These are phyloP conservation scores for Amaranthus palmeri DNA, from an alignment of 148 eudicot genomes.

Conservation along the genomic window DNA sequence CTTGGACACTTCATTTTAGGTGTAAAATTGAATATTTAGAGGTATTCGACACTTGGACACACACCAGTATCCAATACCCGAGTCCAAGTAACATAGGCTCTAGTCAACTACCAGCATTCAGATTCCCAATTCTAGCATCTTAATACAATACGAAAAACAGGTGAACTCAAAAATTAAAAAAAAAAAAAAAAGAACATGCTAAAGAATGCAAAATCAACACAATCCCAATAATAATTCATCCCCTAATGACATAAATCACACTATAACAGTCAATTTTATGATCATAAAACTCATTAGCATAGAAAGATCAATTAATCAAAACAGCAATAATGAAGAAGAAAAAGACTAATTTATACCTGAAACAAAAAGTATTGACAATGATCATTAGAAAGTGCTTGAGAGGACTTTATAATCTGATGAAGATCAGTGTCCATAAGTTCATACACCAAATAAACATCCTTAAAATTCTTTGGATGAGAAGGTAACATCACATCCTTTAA, in stretches of 20 bases:
- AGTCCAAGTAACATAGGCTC: no score
- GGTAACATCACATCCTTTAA: slow-evolving; percentile 73
- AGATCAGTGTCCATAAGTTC: slow-evolving; percentile 75
- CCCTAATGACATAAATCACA: neutral
- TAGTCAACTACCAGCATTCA: neutral
- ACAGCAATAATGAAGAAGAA: neutral
- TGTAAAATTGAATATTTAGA: no score
- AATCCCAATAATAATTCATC: neutral
- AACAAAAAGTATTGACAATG: slow-evolving; percentile 65
- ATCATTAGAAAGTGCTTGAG: slow-evolving; percentile 56
- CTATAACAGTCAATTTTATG: neutral
- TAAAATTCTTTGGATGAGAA: slow-evolving; percentile 43
- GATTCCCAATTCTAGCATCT: neutral
- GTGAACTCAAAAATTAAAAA: neutral
- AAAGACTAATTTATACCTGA: slow-evolving; percentile 35
- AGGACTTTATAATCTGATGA: slow-evolving; percentile 70
- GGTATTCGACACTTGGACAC: no score
- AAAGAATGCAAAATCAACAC: neutral
- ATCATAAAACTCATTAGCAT: neutral
- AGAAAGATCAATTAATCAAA: neutral
- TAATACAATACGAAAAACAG: neutral
- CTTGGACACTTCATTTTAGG: no score
- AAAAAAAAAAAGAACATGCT: neutral
- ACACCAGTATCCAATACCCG: no score
- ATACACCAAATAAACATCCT: slow-evolving; percentile 66